Base-by-base conservation (phyloP, 768 basidiomycete genomes). In the Termitomyces sp. region DNA sequence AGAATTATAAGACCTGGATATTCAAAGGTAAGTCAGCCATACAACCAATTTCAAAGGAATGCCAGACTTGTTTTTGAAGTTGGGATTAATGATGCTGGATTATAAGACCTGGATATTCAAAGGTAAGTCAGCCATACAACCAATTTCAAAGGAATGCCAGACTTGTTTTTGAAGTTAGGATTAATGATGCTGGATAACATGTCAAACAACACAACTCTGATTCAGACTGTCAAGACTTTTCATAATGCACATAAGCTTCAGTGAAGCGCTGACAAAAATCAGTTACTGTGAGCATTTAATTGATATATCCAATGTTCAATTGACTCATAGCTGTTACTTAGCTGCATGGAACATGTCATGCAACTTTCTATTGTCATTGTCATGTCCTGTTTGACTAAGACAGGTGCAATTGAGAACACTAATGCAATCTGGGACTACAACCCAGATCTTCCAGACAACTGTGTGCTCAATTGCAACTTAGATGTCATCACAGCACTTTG, bases 341-440 rank as follows among this genome's bases (percentile, higher is more conserved):
- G 48, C 8, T 75, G 73, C 59, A 60, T 75, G 2, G 71, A 59
- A 8, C 74, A 75, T 59, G 68, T 74, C 20, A 45, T 71, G 5
- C 72, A 75, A 38, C 63, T 75, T 0, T 64, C 42, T 0, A 67
- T 64, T 20, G 59, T 68, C 16, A 71, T 63, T 46, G 59, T 73
- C 20, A 75, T 75, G 73, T 28, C 24, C 0, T 44, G 63, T n/a
- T 66, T 75, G 20, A 75, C 71, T 0, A 66, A 69, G 49, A 69
- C 68, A 11, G 65, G 66, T 1, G 63, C 63, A 0, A 57, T 74
- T 11, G 66, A 74, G 46, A 75, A 58, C 4, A 59, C 64, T 16
- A 67, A 58, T 0, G 71, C 71, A 0, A 76, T 77, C 15, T 77
- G 73, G 74, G 73, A 76, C 28, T 75, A 68, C 46, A 68, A 76